Base-by-base conservation (phyloP, 2,329 filamentous ascomycete genomes). In the Phoma sp. region DNA sequence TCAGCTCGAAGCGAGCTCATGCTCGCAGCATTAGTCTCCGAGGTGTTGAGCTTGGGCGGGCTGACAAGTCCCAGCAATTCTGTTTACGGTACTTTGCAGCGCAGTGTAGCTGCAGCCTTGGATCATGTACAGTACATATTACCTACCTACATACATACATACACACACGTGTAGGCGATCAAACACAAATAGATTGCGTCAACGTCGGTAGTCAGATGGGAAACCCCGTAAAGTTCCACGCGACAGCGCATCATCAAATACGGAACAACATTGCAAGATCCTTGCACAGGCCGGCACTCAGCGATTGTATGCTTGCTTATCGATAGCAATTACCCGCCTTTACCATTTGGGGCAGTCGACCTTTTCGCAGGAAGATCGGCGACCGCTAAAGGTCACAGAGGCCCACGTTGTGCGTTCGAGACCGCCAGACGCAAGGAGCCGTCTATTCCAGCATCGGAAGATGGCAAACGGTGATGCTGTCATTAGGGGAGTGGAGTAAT, bases 341-440 rank as follows among this genome's bases (percentile, higher is more conserved):
- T 33, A 32, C 31, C 32, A 15, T 43, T 33, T 41, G 37, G 43
- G 50, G 21, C 37, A 41, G n/a, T 24, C 37, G 33, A 32, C 6
- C 25, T 22, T 22, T 55, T 43, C 25, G 37, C 32, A 45, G 27
- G 44, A 58, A 52, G 62, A 63, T 61, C 61, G 50, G 56, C 61
- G 55, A 40, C 47, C 49, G 47, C 60, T 65, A 65, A 24, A 24
- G 63, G 58, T 63, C 61, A 63, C 33, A 50, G 50, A 43, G 57
- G 55, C 62, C 64, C 67, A 66, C 65, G 64, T 68, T 58, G 63
- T 52, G 56, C 36, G 58, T 62, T 63, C 60, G 56, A 52, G 65
- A 67, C 57, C 61, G 54, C 56, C 51, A 55, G 39, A 57, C 53
- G 54, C 50, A 38, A 53, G 31, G 27, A 45, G 46, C 57, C 51